Evolutionary conservation across 2,329 filamentous ascomycete genomes (phyloP).

Genomic region (Colletotrichum lindemuthianum): DNA sequence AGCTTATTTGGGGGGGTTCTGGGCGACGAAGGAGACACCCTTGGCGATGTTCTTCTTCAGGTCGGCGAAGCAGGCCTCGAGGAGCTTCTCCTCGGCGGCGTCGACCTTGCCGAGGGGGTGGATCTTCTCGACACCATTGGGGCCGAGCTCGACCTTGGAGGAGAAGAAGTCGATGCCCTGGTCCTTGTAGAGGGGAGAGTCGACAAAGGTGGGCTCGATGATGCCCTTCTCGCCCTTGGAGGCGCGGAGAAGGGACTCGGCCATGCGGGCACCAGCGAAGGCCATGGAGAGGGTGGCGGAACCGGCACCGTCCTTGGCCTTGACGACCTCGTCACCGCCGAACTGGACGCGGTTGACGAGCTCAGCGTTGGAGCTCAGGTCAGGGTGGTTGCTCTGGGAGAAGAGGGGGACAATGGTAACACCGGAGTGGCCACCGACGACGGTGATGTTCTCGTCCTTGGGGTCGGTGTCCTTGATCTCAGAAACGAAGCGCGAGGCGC

Average conservation of each 20-base stretch:
- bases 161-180: constrained; percentile 98
- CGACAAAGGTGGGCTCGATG: constrained; percentile 95
- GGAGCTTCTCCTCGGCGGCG: constrained; percentile 86
- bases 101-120: constrained; percentile 86
- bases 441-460: constrained; percentile 91
- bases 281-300: constrained; percentile 99
- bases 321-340: constrained; percentile 98
- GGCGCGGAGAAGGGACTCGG: constrained; percentile 93
- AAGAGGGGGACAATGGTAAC: constrained; percentile 98
- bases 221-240: constrained; percentile 94
- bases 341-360: constrained; percentile 98
- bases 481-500: constrained; percentile 96
- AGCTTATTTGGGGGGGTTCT: constrained; percentile 69
- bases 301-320: constrained; percentile 98
- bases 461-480: constrained; percentile 93
- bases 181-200: constrained; percentile 98
- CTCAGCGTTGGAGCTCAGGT: constrained; percentile 79
- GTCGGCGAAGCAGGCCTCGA: constrained; percentile 85
- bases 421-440: constrained; percentile 96
- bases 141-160: constrained; percentile 93
- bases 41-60: constrained; percentile 96
- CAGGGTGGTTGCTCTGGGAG: constrained; percentile 89
- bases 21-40: constrained; percentile 72
- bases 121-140: constrained; percentile 95
- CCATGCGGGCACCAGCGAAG: constrained; percentile 86